Base-by-base conservation (phyloP, 495 filamentous ascomycete species). In the Choiromyces venosus region DNA sequence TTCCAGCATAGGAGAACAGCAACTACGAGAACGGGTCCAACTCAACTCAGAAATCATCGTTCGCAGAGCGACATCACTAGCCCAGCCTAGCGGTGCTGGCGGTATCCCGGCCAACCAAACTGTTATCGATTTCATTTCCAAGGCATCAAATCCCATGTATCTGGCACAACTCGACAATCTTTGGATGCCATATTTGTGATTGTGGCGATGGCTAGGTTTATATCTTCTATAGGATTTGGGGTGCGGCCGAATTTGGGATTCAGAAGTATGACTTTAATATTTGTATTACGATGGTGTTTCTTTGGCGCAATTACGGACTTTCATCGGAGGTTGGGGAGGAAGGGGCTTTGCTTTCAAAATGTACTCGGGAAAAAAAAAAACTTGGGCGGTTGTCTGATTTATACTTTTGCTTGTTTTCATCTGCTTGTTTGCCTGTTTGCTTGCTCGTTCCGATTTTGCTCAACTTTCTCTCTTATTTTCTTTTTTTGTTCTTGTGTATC, bases 101-200 rank as follows among this genome's bases (percentile, higher is more conserved):
- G 89, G 90, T 74, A 84, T 98, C 77, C 96, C 96, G 40, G 95
- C 93, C 56, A 97, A 95, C 81, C 96, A 99, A 85, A 98, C 93
- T 37, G 92, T 96, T 40, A 93, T 98, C 76, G 96, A 99, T 84
- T 82, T 93, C 78, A 90, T 99, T 71, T 89, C 89, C 19, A 88
- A 87, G 83, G 92, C 93, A 16, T 92, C 93, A 33, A 94, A 96
- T 82, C 94, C 94, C 29, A 87, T 90, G 85, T 90, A 93, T 82
- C 82, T 99, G 82, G 89, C 91, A 35, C 85, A 89, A 79, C 91
- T 89, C 72, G 96, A 99, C 86, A 89, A 94, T 75, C 86, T 98
- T 76, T 99, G 95, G 93, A 98, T 98, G 96, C 90, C 91, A 18
- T 99, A 96, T 85, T 83, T 98, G 73, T 99, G 87, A 83, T 44